Evolutionary conservation across 768 basidiomycete genomes (phyloP).

Genomic region (Leucocoprinus birnbaumii): DNA sequence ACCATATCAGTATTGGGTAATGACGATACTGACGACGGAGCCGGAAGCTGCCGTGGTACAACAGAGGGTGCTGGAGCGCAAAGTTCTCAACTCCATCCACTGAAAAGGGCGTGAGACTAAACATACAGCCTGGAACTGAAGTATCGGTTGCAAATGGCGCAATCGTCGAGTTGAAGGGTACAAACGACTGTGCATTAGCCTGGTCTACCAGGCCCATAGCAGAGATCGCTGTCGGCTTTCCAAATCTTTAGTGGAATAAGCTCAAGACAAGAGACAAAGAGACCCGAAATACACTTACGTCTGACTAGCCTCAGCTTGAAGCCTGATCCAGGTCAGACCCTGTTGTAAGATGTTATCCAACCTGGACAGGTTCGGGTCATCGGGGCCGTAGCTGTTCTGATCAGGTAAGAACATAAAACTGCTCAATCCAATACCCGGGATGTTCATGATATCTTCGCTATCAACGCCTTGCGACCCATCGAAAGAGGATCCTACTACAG

Average conservation of each 20-base stretch:
- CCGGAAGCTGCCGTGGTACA: too few species aligned
- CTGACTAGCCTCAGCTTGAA: constrained; percentile 39
- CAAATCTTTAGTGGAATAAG: constrained; percentile 33
- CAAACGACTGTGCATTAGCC: constrained; percentile 47
- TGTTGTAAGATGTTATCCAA: constrained; percentile 26
- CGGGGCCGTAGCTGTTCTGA: constrained; percentile 50
- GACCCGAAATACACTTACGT: constrained; percentile 31
- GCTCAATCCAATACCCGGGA: constrained; percentile 53
- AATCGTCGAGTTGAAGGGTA: constrained; percentile 56
- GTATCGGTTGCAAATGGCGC: constrained; percentile 36
- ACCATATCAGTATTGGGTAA: too few species aligned
- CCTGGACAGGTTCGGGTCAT: constrained; percentile 51
- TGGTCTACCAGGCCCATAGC: constrained; percentile 66
- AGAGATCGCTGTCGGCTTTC: constrained; percentile 52
- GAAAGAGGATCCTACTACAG: constrained; percentile 44
- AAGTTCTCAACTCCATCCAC: too few species aligned
- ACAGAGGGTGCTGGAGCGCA: too few species aligned
- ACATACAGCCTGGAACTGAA: neutral
- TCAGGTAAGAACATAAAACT: constrained; percentile 71
- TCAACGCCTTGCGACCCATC: constrained; percentile 69
- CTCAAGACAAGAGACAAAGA: neutral
- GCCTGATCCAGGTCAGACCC: constrained; percentile 54
- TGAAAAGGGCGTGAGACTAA: too few species aligned
- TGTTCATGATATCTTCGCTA: constrained; percentile 58
- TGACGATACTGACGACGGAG: too few species aligned